Evolutionary conservation across 148 eudicot genomes (phyloP).

Genomic region (Rhododendron williamsianum): DNA sequence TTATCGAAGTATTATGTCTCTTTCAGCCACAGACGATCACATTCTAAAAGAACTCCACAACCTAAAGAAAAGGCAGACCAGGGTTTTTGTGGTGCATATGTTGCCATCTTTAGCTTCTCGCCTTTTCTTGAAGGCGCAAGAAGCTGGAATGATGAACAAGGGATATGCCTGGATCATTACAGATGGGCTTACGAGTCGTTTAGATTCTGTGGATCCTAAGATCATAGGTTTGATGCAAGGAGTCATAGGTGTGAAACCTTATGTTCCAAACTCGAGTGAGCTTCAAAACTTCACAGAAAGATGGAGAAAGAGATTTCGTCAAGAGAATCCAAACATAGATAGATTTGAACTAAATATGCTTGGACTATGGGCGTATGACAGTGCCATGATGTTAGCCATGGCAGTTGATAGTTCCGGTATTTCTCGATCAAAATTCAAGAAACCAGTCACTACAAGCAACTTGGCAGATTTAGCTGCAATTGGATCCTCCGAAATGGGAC

Average conservation of each 20-base stretch:
- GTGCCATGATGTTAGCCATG: constrained; percentile 44
- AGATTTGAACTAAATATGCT: constrained; percentile 26
- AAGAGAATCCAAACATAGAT: constrained; percentile 33
- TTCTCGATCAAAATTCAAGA: constrained; percentile 19
- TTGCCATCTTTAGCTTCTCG: constrained; percentile 33
- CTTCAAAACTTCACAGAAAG: constrained; percentile 25
- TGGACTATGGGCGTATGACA: constrained; percentile 65
- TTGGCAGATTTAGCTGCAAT: constrained; percentile 32
- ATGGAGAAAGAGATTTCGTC: constrained; percentile 36
- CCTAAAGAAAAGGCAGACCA: constrained; percentile 44
- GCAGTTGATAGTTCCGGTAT: constrained; percentile 34
- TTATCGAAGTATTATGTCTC: not conserved
- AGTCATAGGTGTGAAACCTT: constrained; percentile 53
- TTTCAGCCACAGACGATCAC: constrained; percentile 33
- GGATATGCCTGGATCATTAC: constrained; percentile 75
- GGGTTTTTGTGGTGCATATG: constrained; percentile 74
- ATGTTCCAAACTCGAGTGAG: constrained; percentile 28
- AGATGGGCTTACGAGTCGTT: constrained; percentile 35
- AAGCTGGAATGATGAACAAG: constrained; percentile 57
- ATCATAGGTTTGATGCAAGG: constrained; percentile 55
- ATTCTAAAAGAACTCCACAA: constrained; percentile 43
- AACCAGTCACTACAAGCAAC: not conserved
- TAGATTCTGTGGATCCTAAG: constrained; percentile 26
- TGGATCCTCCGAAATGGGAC: constrained; percentile 44
- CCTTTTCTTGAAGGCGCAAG: constrained; percentile 37